These are phyloP conservation scores for Peronospora belbahrii DNA, from an alignment of 352 stramenopile species.

Conservation along the genomic window DNA sequence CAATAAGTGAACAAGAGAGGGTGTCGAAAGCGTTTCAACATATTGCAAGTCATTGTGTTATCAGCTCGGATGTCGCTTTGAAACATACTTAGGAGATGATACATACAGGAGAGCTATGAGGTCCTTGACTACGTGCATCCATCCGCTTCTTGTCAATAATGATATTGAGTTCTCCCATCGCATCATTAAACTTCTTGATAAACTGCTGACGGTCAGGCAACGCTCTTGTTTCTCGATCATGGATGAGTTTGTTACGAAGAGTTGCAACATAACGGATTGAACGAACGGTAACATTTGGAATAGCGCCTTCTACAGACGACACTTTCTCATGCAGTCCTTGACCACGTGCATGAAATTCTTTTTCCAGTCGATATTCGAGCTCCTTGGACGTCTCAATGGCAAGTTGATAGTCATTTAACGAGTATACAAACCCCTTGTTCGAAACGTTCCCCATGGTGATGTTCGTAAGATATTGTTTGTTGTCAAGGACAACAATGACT, in stretches of 20 bases:
- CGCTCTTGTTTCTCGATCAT: slow-evolving; percentile 52
- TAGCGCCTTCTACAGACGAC: slow-evolving; percentile 30
- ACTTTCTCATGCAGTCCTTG: slow-evolving; percentile 72
- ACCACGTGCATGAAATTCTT: slow-evolving; percentile 55
- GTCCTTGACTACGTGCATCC: slow-evolving; percentile 9
- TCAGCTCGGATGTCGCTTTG: background rate
- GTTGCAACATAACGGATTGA: slow-evolving; percentile 77
- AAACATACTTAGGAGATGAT: slow-evolving; percentile 23
- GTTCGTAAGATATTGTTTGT: background rate
- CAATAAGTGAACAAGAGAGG: slow-evolving; percentile 14
- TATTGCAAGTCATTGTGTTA: slow-evolving; percentile 2
- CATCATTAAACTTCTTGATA: slow-evolving; percentile 50
- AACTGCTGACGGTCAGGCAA: slow-evolving; percentile 59
- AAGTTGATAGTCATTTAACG: slow-evolving; percentile 73
- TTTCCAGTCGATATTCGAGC: slow-evolving; percentile 59
- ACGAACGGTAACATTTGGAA: slow-evolving; percentile 45
- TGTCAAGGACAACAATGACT: background rate
- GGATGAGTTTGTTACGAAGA: slow-evolving; percentile 74
- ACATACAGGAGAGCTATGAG: slow-evolving; percentile 11
- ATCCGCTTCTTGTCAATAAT: slow-evolving; percentile 49
- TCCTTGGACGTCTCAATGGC: slow-evolving; percentile 79
- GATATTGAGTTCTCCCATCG: slow-evolving; percentile 52
- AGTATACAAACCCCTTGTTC: slow-evolving; percentile 29
- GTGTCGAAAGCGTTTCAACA: background rate
- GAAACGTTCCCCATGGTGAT: slow-evolving; percentile 28